These are phyloP conservation scores for Osmanthus fragrans DNA, from an alignment of 257 asterid genomes.

Conservation along the genomic window DNA sequence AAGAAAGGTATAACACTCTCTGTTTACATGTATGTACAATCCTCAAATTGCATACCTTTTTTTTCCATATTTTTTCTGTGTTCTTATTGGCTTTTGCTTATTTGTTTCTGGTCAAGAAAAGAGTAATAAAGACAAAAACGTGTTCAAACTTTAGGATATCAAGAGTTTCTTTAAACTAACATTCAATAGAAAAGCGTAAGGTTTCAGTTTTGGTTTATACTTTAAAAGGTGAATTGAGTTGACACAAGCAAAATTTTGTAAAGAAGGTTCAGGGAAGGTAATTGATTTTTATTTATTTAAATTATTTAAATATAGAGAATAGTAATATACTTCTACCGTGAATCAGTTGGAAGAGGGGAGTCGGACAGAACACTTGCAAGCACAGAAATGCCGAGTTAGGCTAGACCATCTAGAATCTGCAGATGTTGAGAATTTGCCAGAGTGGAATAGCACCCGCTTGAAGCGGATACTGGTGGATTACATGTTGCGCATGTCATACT, in stretches of 20 bases:
- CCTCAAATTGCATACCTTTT: neutral
- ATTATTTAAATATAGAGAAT: neutral
- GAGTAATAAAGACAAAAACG: neutral
- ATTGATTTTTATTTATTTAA: neutral
- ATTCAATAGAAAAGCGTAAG: neutral
- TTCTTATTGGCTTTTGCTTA: neutral
- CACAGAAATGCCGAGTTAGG: conserved; percentile 83
- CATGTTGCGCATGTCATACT: conserved; percentile 95
- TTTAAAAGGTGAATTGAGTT: conserved; percentile 18
- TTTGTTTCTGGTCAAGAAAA: neutral
- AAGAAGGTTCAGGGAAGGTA: neutral
- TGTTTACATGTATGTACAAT: neutral
- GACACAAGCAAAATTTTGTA: neutral
- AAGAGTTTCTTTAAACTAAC: neutral
- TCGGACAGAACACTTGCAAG: conserved; percentile 81
- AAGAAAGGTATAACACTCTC: conserved; percentile 59
- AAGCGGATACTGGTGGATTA: conserved; percentile 90
- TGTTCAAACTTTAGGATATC: neutral
- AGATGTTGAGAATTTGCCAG: conserved; percentile 65
- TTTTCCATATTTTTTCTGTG: neutral
- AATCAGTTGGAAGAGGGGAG: conserved; percentile 89
- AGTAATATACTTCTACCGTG: conserved; percentile 14
- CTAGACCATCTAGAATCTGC: conserved; percentile 87
- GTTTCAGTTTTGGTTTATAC: conserved; percentile 9
- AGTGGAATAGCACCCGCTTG: conserved; percentile 73